Percentiles rank a stretch among this genome's conserved stretches.
phyloP scores from a whole-genome alignment of 108 stramenopile species.

The Conticribra guillardii region DNA sequence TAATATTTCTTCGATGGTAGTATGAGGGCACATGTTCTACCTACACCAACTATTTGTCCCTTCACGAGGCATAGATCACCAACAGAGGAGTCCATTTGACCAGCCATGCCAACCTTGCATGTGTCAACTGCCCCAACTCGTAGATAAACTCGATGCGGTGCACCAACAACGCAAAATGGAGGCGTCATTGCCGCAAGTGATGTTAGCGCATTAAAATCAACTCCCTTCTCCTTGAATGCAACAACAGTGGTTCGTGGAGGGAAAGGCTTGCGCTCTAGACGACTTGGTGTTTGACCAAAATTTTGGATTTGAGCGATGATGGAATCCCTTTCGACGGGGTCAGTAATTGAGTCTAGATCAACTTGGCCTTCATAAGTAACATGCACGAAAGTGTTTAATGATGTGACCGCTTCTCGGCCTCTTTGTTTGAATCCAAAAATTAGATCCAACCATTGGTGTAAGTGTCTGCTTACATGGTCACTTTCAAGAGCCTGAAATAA shows the following conservation, averaged over 20 bases:
- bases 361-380: constrained; percentile 98
- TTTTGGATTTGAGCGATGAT: constrained; percentile 97
- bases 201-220: constrained; percentile 87
- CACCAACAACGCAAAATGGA: constrained; percentile 96
- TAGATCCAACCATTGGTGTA: constrained; percentile 97
- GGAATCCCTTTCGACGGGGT: constrained; percentile 87
- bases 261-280: constrained; percentile 83
- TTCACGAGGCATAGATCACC: constrained; percentile 86
- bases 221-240: constrained; percentile 62
- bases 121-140: constrained; percentile 57
- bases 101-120: constrained; percentile 73
- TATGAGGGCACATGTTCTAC: constrained; percentile 76
- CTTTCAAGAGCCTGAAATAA: constrained; percentile 81
- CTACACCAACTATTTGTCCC: constrained; percentile 83
- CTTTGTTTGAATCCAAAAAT: constrained; percentile 97
- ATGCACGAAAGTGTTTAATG: constrained; percentile 95
- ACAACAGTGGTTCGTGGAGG: constrained; percentile 55
- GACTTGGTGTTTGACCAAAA: constrained; percentile 97
- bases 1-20: constrained; percentile 76
- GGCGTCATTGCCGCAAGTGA: constrained; percentile 86
- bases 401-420: constrained; percentile 81
- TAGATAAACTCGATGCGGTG: constrained; percentile 78
- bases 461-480: constrained; percentile 87
- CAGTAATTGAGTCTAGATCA: constrained; percentile 89
- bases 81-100: constrained; percentile 74